Base-by-base conservation (phyloP, 208 protist species). In the Acanthamoeba pearcei region DNA sequence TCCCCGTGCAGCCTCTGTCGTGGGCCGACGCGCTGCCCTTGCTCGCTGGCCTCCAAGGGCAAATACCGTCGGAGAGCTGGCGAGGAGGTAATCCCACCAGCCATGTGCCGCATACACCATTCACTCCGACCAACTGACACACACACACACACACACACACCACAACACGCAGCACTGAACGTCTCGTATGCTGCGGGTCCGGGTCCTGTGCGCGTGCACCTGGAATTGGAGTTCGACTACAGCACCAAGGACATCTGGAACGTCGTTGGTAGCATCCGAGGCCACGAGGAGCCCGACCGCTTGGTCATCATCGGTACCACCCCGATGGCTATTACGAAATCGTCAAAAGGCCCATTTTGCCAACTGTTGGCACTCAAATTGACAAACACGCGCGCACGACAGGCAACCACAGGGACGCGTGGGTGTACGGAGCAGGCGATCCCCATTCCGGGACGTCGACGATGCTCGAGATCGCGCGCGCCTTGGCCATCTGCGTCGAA, bases 391-490 rank as follows among this genome's bases (percentile, higher is more conserved):
- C 51, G 51, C 53, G 22, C 29, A 24, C 49, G 13, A n/a, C 68
- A 93, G 64, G 78, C 29, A 94, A 94, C n/a, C 91, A 88, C 46
- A 35, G 66, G 80, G 94, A 95, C 32, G 94, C 94, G 35, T 95
- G 94, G 94, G 78, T 70, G 32, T 95, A 82, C n/a, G 94, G 94
- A 29, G 94, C 94, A 8, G 83, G 72, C 85, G 94, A 95, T 32
- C 94, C 94, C 2, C 62, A 62, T 29, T 92, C 83, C 10, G 94
- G 94, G 10, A 83, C 94, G 3, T 70, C 94, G n/a, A 76, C 83
- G 2, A 76, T 95, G 74, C 60, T 95, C 29, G 94, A 90, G 29
- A 55, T 90, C 24, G 94, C 94, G 24, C 86, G 78, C 57, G 68
- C 55, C 5, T 27, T 95, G 12, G 29, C 35, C 53, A 62, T 80